Percentiles rank a stretch among this genome's conserved stretches.
Conservation (phyloP, 2,329 filamentous ascomycete genomes). For the Colletotrichum limetticola region DNA sequence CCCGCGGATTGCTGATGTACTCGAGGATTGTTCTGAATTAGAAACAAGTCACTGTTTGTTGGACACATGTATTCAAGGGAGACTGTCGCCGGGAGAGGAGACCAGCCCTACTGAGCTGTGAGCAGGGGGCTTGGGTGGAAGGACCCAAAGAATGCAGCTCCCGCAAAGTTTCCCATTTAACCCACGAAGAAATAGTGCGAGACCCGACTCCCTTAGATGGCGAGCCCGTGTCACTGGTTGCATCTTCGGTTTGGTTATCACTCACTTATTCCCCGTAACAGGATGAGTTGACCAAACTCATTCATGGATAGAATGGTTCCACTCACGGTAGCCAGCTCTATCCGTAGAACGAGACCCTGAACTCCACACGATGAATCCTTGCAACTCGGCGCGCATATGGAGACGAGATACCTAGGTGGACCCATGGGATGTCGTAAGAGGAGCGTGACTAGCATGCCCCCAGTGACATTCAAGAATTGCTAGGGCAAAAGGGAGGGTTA, state of each 20-base stretch:
- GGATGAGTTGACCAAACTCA: not conserved
- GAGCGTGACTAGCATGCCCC: not conserved
- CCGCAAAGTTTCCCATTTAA: too few relatives aligned
- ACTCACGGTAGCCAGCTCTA: not conserved
- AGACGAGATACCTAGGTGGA: not conserved
- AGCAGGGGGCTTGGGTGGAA: too few relatives aligned
- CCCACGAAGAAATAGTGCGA: too few relatives aligned
- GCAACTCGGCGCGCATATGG: conserved; percentile 7
- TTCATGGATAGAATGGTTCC: not conserved
- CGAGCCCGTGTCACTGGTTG: not conserved
- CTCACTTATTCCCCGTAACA: not conserved
- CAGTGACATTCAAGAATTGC: conserved; percentile 9
- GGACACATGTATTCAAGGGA: too few relatives aligned
- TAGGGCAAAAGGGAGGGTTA: not conserved
- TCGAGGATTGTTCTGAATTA: not conserved
- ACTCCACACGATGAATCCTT: not conserved
- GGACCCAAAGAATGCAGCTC: too few relatives aligned
- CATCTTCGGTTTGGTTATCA: not conserved
- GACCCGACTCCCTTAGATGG: too few relatives aligned
- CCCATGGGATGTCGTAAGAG: not conserved
- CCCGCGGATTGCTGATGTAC: not conserved
- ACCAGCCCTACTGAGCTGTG: too few relatives aligned
- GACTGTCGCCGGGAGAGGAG: too few relatives aligned
- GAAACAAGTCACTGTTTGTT: too few relatives aligned
- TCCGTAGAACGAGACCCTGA: not conserved